phyloP scores from a whole-genome alignment of 1,284 basidiomycete species.

The Malassezia sympodialis region DNA sequence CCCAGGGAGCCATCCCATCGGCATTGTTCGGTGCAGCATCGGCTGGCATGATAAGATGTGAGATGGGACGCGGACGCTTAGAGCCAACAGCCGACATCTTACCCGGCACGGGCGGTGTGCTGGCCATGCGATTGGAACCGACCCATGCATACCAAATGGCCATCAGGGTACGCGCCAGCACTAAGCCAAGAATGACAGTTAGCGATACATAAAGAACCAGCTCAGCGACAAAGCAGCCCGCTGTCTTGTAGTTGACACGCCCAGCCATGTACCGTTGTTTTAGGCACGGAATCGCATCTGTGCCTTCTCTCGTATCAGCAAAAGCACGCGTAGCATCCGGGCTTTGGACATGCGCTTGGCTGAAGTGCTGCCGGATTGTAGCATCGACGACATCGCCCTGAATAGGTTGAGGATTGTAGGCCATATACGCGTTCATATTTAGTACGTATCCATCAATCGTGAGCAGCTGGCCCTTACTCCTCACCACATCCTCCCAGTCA shows the following conservation, averaged over 20 bases:
- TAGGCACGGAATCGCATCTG: conserved; percentile 35
- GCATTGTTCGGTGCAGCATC: conserved; percentile 81
- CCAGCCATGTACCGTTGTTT: conserved; percentile 56
- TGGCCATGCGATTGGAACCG: conserved; percentile 54
- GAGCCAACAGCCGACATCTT: conserved; percentile 8
- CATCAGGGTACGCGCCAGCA: conserved; percentile 86
- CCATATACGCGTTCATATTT: conserved; percentile 75
- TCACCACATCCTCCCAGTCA: conserved; percentile 39
- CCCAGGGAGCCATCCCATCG: conserved; percentile 83
- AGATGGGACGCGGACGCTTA: conserved; percentile 55
- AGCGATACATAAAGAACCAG: conserved; percentile 85
- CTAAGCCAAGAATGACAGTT: conserved; percentile 78
- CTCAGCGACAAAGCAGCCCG: conserved; percentile 84
- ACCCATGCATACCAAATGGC: conserved; percentile 96
- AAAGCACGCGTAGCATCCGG: conserved; percentile 66
- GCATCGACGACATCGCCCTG: conserved; percentile 67
- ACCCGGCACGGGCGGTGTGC: conserved; percentile 53
- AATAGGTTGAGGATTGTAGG: conserved; percentile 60
- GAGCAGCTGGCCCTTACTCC: conserved; percentile 23
- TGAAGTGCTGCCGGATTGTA: conserved; percentile 67
- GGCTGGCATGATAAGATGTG: conserved; percentile 86
- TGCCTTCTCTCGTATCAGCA: conserved; percentile 23
- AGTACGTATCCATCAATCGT: conserved; percentile 88
- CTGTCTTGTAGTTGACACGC: conserved; percentile 88
- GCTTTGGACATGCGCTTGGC: conserved; percentile 52